Conservation (phyloP, 352 stramenopile genomes). For the Phytophthora chlamydospora region DNA sequence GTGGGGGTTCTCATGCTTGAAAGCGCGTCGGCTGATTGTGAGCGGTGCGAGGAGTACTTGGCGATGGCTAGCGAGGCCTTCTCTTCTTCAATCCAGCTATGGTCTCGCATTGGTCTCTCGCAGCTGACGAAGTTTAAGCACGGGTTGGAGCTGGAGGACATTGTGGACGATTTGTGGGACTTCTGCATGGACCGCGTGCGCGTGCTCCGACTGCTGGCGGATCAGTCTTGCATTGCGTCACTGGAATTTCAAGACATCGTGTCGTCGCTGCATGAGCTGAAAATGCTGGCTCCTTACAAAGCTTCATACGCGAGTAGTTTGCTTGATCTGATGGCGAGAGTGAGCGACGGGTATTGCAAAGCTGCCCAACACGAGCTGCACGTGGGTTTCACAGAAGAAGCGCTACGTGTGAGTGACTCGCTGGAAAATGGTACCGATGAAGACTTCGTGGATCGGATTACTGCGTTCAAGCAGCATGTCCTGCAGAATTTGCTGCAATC, state of each 20-base stretch:
- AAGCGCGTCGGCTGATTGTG: slow-evolving; percentile 51
- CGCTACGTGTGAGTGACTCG: slow-evolving; percentile 56
- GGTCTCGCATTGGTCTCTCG: slow-evolving; percentile 67
- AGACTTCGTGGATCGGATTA: slow-evolving; percentile 24
- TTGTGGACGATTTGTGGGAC: slow-evolving; percentile 83
- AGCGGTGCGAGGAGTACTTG: slow-evolving; percentile 64
- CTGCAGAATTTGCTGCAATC: slow-evolving; percentile 57
- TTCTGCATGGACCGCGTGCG: slow-evolving; percentile 73
- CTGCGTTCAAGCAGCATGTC: slow-evolving; percentile 49
- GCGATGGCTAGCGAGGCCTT: slow-evolving; percentile 61
- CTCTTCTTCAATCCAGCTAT: slow-evolving; percentile 51
- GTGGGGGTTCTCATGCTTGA: slow-evolving; percentile 69
- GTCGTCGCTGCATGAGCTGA: slow-evolving; percentile 69
- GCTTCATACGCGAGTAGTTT: slow-evolving; percentile 42
- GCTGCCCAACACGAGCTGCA: slow-evolving; percentile 43
- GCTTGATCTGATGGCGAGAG: slow-evolving; percentile 52
- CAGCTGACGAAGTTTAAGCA: slow-evolving; percentile 71
- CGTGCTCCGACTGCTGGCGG: slow-evolving; percentile 44
- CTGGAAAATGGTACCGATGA: slow-evolving; percentile 47
- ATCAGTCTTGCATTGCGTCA: slow-evolving; percentile 8
- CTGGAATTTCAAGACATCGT: slow-evolving; percentile 40
- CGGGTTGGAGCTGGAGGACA: slow-evolving; percentile 68
- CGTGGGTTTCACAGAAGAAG: slow-evolving; percentile 64
- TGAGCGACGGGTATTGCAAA: slow-evolving; percentile 58
- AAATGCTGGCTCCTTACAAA: slow-evolving; percentile 77